Evolutionary conservation across 2,329 filamentous ascomycete genomes (phyloP).

Genomic region (Colletotrichum sp.): DNA sequence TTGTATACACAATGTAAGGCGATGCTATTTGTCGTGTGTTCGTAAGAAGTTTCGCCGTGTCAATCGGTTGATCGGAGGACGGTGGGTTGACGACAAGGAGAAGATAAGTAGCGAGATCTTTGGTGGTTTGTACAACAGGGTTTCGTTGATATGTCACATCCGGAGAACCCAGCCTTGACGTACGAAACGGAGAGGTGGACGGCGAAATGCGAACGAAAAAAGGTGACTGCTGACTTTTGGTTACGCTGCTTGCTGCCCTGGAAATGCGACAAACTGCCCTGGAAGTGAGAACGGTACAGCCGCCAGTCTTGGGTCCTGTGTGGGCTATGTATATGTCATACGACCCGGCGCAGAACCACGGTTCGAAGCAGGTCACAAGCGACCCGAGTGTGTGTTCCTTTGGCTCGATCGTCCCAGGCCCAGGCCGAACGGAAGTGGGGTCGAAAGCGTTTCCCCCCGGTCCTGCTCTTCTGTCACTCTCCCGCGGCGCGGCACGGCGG

Average conservation of each 20-base stretch:
- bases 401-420: not conserved
- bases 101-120: not conserved
- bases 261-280: not conserved
- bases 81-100: not conserved
- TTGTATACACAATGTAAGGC: not conserved
- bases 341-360: not conserved
- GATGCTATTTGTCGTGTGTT: not conserved
- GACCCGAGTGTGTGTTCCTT: not conserved
- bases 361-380: not conserved
- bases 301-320: not conserved
- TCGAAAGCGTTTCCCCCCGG: not conserved
- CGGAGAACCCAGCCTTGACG: not conserved
- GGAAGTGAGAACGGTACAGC: not conserved
- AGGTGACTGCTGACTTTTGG: not conserved
- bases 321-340: conserved; percentile 18
- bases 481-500: not conserved
- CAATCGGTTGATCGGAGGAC: not conserved
- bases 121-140: not conserved
- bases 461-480: not conserved
- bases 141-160: not conserved
- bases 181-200: not conserved
- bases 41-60: not conserved
- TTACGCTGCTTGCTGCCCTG: not conserved
- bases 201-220: not conserved
- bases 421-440: not conserved